A percentile compares a stretch with the other conserved stretches of the same genome.
Conservation (phyloP, 768 basidiomycete species). For the Terana coerulea region DNA sequence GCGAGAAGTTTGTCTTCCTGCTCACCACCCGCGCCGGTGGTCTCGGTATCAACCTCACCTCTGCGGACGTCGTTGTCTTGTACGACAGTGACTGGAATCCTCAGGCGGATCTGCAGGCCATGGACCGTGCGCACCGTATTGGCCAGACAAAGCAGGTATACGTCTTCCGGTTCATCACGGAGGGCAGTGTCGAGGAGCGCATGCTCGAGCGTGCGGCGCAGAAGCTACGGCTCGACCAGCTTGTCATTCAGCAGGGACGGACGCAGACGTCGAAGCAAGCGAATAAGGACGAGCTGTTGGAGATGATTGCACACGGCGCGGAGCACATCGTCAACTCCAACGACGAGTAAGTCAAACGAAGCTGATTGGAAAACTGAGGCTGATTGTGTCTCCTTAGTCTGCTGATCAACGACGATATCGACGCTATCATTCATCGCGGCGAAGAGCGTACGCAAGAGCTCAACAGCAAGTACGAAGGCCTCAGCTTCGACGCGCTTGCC, state of each 20-base stretch:
- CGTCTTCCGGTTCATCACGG: conserved; percentile 95
- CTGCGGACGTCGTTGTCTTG: conserved; percentile 91
- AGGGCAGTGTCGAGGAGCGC: conserved; percentile 93
- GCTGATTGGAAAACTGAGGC: not conserved
- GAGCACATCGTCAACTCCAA: conserved; percentile 89
- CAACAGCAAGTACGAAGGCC: conserved; percentile 86
- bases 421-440: conserved; percentile 86
- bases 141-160: conserved; percentile 98
- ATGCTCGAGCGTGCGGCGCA: conserved; percentile 95
- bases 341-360: conserved; percentile 54
- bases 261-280: conserved; percentile 80
- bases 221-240: conserved; percentile 90
- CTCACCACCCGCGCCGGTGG: conserved; percentile 97
- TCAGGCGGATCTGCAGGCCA: conserved; percentile 97
- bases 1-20: conserved; percentile 95
- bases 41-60: conserved; percentile 93
- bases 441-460: conserved; percentile 88
- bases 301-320: conserved; percentile 98
- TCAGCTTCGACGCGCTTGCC: conserved; percentile 92
- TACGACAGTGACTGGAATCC: conserved; percentile 99
- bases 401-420: conserved; percentile 86
- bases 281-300: conserved; percentile 92
- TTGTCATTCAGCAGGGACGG: conserved; percentile 95
- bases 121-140: conserved; percentile 97
- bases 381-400: conserved; percentile 38